Percentiles rank a stretch among this genome's conserved stretches.
Conservation (phyloP, 257 asterid genomes). For the Nicotiana paniculata region DNA sequence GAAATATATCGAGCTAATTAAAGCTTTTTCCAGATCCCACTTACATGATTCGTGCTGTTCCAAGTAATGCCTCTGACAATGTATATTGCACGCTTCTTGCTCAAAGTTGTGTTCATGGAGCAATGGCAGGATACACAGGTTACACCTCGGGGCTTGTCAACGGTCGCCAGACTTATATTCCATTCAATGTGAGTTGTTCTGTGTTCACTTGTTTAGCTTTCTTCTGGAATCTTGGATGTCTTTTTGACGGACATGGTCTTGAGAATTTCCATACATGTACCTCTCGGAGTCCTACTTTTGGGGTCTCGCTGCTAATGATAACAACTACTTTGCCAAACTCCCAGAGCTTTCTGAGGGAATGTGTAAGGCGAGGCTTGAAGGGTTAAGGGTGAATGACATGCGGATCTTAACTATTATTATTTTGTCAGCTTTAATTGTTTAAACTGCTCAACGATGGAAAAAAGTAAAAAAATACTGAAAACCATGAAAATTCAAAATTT, state of each 20-base stretch:
- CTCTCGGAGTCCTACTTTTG: not conserved
- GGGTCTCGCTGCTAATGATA: not conserved
- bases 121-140: constrained; percentile 74
- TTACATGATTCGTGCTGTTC: constrained; percentile 73
- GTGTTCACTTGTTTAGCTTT: not conserved
- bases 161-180: constrained; percentile 59
- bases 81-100: constrained; percentile 75
- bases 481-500: not conserved
- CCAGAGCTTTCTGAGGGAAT: not conserved
- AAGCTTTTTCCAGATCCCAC: constrained; percentile 49
- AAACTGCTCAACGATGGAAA: not conserved
- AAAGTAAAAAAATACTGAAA: not conserved
- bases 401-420: not conserved
- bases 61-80: constrained; percentile 70
- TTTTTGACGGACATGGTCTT: not conserved
- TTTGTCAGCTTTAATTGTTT: not conserved
- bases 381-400: not conserved
- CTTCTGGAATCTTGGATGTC: not conserved
- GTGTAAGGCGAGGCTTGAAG: not conserved
- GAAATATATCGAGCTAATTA: constrained; percentile 7
- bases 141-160: constrained; percentile 57
- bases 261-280: not conserved
- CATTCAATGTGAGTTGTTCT: constrained; percentile 50
- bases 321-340: not conserved
- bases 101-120: constrained; percentile 83